Evolutionary conservation across 2,329 filamentous ascomycete genomes (phyloP).

Genomic region (Colletotrichum sp.): DNA sequence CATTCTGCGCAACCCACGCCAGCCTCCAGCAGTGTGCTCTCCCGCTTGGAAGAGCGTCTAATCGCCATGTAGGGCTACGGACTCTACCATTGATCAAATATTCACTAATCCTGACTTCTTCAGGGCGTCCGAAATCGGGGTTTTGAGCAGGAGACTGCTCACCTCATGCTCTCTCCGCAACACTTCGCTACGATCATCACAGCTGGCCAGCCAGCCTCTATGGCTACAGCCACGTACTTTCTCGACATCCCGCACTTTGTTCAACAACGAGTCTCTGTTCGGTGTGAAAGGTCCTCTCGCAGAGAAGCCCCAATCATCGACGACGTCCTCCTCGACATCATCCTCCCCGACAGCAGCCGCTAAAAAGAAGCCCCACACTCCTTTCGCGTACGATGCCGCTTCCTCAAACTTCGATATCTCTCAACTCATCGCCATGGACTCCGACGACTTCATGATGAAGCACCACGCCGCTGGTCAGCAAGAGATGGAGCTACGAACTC

Average conservation of each 20-base stretch:
- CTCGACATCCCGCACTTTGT: background rate
- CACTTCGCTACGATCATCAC: background rate
- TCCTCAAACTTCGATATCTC: conserved; percentile 34
- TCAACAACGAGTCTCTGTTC: background rate
- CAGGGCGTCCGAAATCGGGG: conserved; percentile 21
- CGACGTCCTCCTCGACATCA: background rate
- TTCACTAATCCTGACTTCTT: background rate
- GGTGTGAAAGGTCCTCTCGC: background rate
- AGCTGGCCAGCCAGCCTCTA: background rate
- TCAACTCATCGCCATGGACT: conserved; percentile 37
- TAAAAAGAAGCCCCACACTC: background rate
- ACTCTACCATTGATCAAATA: background rate
- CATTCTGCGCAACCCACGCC: background rate
- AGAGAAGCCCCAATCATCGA: background rate
- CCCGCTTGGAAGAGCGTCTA: background rate
- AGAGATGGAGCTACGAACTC: conserved; percentile 38
- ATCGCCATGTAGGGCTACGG: background rate
- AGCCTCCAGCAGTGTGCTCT: background rate
- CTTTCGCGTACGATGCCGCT: conserved; percentile 21
- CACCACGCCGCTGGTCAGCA: conserved; percentile 13
- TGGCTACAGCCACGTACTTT: background rate
- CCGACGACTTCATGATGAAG: conserved; percentile 26
- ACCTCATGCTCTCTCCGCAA: conserved; percentile 4
- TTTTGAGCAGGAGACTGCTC: conserved; percentile 19
- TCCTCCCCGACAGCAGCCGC: background rate